A percentile compares a stretch with the other conserved stretches of the same genome.
Evolutionary conservation across 495 filamentous ascomycete genomes (phyloP).

Genomic region (Aspergillus saccharolyticus): DNA sequence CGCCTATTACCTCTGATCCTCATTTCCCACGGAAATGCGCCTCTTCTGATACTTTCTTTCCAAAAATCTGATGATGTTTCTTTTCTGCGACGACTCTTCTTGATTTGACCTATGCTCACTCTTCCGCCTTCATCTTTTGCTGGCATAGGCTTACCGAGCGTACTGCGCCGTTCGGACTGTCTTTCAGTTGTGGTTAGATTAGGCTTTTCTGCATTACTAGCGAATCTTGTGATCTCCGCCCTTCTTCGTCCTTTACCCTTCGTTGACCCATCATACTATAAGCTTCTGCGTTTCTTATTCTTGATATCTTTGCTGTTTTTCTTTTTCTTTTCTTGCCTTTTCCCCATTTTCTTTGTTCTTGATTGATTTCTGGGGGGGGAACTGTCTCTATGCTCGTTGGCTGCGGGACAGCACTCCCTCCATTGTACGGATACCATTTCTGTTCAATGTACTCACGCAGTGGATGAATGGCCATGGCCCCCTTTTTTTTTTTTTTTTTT

Average conservation of each 20-base stretch:
- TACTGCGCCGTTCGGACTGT: constrained; percentile 10
- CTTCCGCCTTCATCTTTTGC: constrained; percentile 4
- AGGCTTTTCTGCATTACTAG: constrained; percentile 37
- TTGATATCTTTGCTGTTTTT: constrained; percentile 1
- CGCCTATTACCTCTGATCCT: constrained; percentile 3
- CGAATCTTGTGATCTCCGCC: constrained; percentile 14
- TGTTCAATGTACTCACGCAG: background rate
- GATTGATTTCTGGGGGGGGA: background rate
- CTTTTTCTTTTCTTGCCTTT: background rate
- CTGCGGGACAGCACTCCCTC: background rate
- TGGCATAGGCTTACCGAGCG: constrained; percentile 6
- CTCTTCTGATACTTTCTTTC: constrained; percentile 7
- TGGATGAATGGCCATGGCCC: background rate
- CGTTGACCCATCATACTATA: background rate
- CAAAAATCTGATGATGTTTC: constrained; percentile 4
- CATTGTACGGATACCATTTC: background rate
- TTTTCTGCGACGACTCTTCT: constrained; percentile 3
- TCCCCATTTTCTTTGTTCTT: constrained; percentile 3
- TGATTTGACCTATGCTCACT: background rate
- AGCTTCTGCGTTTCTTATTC: constrained; percentile 8
- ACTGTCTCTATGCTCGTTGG: background rate
- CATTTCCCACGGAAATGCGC: constrained; percentile 1
- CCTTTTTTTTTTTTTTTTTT: background rate
- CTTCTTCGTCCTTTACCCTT: constrained; percentile 14
- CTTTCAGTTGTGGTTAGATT: constrained; percentile 24